Conservation (phyloP, 495 filamentous ascomycete species). For the Barbatosphaeria neglecta region DNA sequence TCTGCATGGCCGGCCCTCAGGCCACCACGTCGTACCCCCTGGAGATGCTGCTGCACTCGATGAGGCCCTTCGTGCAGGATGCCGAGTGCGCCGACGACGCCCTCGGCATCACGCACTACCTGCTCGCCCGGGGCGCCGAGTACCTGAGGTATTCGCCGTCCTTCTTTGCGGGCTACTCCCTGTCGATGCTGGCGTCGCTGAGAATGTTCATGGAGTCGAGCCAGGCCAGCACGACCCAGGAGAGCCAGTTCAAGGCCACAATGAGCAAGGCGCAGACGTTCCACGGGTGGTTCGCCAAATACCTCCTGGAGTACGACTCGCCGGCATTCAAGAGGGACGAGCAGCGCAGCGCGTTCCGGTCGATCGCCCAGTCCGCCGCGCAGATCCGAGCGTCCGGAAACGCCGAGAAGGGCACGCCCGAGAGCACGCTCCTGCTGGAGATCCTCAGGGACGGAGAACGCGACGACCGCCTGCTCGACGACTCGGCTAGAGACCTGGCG, state of each 20-base stretch:
- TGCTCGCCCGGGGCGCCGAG: conserved; percentile 54
- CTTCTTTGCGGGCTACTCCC: conserved; percentile 66
- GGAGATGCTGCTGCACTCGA: conserved; percentile 80
- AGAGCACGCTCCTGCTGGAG: conserved; percentile 61
- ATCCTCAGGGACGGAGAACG: conserved; percentile 61
- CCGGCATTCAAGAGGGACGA: conserved; percentile 30
- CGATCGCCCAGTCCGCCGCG: conserved; percentile 51
- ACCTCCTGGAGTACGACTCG: conserved; percentile 45
- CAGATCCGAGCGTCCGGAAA: conserved; percentile 46
- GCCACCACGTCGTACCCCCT: conserved; percentile 70
- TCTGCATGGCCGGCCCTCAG: conserved; percentile 61
- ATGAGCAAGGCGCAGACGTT: conserved; percentile 56
- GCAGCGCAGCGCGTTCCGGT: conserved; percentile 45
- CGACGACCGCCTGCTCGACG: conserved; percentile 50
- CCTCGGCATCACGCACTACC: conserved; percentile 75
- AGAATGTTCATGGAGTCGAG: conserved; percentile 56
- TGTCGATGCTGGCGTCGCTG: conserved; percentile 65
- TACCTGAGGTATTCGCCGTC: conserved; percentile 54
- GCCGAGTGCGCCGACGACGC: conserved; percentile 85
- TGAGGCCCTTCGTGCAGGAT: conserved; percentile 69
- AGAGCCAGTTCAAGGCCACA: conserved; percentile 60
- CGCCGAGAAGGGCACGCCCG: conserved; percentile 46
- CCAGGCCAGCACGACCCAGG: conserved; percentile 60
- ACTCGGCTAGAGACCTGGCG: conserved; percentile 55
- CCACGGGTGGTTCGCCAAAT: conserved; percentile 57